Conservation (phyloP, 2,329 filamentous ascomycete species). For the Furcasterigmium sp. region DNA sequence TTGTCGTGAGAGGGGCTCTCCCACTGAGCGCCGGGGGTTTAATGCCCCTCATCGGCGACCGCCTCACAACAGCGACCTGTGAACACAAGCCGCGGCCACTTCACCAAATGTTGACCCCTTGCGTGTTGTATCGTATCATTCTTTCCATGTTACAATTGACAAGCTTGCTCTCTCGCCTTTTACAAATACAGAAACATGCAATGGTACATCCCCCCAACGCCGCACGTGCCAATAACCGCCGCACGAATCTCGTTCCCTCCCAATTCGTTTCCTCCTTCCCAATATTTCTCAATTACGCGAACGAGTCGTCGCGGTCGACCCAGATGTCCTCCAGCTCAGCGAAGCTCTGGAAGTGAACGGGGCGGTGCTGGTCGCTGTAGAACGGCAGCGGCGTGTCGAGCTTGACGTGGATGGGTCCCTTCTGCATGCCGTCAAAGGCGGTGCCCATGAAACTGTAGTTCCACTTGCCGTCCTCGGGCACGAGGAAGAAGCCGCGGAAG, state of each 20-base stretch:
- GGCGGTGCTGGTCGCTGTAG: conserved; percentile 88
- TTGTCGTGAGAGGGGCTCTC: too few relatives aligned
- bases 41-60: too few relatives aligned
- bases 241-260: background rate
- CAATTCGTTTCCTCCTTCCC: background rate
- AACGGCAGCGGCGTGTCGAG: conserved; percentile 87
- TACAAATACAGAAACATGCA: too few relatives aligned
- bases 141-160: too few relatives aligned
- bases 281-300: conserved; percentile 60
- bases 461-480: conserved; percentile 86
- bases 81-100: too few relatives aligned
- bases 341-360: conserved; percentile 95
- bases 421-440: conserved; percentile 80
- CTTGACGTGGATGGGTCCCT: conserved; percentile 86
- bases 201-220: too few relatives aligned
- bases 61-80: too few relatives aligned
- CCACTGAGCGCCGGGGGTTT: too few relatives aligned
- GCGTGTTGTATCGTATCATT: too few relatives aligned
- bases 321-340: conserved; percentile 95
- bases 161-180: too few relatives aligned
- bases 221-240: too few relatives aligned
- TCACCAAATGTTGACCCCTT: too few relatives aligned
- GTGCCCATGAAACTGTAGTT: conserved; percentile 99
- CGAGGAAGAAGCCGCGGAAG: conserved; percentile 92
- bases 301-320: conserved; percentile 89